phyloP scores from a whole-genome alignment of 768 basidiomycete species.

The Kwoniella botswanensis region DNA sequence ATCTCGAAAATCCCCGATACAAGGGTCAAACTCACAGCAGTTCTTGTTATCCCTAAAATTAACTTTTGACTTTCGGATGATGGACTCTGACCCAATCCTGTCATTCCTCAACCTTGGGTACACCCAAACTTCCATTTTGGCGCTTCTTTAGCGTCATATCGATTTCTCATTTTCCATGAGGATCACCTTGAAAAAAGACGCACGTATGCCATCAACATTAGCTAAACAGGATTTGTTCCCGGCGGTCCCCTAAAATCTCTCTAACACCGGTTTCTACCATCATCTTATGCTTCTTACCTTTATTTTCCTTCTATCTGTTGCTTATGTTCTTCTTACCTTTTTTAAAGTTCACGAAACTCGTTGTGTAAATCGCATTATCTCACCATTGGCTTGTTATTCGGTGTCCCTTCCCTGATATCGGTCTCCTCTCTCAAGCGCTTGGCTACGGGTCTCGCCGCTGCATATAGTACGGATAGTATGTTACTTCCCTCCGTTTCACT shows the following conservation, averaged over 20 bases:
- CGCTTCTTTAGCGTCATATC: not conserved
- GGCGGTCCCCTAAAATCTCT: not conserved
- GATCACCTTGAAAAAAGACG: constrained; percentile 1
- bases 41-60: not conserved
- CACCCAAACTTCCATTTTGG: not conserved
- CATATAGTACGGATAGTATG: not conserved
- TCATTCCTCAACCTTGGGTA: not conserved
- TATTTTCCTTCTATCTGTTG: not conserved
- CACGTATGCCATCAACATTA: not conserved
- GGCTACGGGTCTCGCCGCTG: constrained; percentile 4
- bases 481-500: not conserved
- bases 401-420: not conserved
- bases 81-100: not conserved
- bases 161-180: not conserved
- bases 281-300: not conserved
- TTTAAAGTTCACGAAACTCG: not conserved
- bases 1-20: not conserved
- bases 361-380: not conserved
- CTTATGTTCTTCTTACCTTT: not conserved
- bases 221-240: not conserved
- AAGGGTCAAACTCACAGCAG: not conserved
- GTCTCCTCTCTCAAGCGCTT: not conserved
- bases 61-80: not conserved
- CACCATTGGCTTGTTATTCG: not conserved
- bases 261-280: not conserved